Conservation (phyloP, 345 rosid species). For the Salix caprea region DNA sequence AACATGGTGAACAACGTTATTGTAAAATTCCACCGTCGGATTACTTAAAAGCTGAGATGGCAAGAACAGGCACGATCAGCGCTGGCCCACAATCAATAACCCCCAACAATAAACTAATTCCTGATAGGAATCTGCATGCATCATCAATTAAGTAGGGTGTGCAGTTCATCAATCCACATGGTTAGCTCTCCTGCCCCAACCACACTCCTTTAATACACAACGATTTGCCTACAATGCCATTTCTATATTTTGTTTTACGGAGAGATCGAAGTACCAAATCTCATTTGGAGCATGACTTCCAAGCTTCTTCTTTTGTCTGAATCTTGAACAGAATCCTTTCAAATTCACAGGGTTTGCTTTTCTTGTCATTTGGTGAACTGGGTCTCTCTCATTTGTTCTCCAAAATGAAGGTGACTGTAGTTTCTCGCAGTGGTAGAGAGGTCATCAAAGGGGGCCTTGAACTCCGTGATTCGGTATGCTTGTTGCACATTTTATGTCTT, state of each 20-base stretch:
- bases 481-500: background rate
- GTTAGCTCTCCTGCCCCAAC: slow-evolving; percentile 28
- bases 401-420: slow-evolving; percentile 70
- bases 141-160: background rate
- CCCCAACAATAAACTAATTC: background rate
- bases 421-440: slow-evolving; percentile 86
- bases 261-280: background rate
- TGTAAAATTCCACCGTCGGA: background rate
- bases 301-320: background rate
- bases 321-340: background rate
- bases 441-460: slow-evolving; percentile 69
- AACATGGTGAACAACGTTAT: background rate
- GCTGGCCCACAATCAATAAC: background rate
- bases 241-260: background rate
- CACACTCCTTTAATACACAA: slow-evolving; percentile 10
- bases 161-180: slow-evolving; percentile 8
- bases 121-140: background rate
- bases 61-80: background rate
- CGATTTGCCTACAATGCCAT: background rate
- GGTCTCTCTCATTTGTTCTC: slow-evolving; percentile 31
- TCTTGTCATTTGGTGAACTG: slow-evolving; percentile 18
- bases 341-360: slow-evolving; percentile 6
- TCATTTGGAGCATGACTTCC: background rate
- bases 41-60: background rate
- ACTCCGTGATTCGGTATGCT: slow-evolving; percentile 65